These are phyloP conservation scores for Apiospora aurea DNA, from an alignment of 2,329 filamentous ascomycete species.

Conservation along the genomic window DNA sequence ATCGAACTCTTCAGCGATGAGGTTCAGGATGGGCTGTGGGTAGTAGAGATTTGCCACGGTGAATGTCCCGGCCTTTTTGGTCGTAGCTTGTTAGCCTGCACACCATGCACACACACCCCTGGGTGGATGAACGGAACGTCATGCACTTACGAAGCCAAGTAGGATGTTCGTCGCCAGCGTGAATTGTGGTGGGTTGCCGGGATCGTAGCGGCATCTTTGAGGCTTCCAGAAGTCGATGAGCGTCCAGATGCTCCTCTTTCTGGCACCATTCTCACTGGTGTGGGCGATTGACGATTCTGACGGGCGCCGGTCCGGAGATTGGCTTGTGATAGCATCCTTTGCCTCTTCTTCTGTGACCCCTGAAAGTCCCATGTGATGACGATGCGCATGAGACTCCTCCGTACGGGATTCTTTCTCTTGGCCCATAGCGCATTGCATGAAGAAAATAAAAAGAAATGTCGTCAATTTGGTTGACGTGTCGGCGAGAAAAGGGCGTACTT, in stretches of 20 bases:
- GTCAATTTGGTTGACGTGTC: background rate
- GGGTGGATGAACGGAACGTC: background rate
- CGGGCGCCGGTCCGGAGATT: background rate
- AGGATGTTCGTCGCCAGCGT: conserved; percentile 73
- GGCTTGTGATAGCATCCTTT: background rate
- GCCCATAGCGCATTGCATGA: background rate
- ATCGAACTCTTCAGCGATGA: conserved; percentile 67
- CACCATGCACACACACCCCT: background rate
- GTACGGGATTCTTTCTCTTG: background rate
- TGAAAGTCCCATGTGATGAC: background rate
- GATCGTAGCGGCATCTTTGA: conserved; percentile 71
- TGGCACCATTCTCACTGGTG: background rate
- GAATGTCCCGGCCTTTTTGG: conserved; percentile 53
- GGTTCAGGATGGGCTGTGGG: conserved; percentile 71
- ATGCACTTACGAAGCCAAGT: conserved; percentile 64
- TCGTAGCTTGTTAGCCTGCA: background rate
- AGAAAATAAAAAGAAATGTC: background rate
- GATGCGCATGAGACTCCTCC: background rate
- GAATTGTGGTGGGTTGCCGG: conserved; percentile 70
- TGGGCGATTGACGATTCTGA: background rate
- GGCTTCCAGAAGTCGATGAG: conserved; percentile 67
- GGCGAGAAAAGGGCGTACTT: background rate
- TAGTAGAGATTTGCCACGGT: conserved; percentile 77
- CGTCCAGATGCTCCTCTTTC: background rate
- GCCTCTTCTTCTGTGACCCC: background rate